Conservation (phyloP, 371 early-diverging fungal genomes). For the Sporodiniella umbellata region DNA sequence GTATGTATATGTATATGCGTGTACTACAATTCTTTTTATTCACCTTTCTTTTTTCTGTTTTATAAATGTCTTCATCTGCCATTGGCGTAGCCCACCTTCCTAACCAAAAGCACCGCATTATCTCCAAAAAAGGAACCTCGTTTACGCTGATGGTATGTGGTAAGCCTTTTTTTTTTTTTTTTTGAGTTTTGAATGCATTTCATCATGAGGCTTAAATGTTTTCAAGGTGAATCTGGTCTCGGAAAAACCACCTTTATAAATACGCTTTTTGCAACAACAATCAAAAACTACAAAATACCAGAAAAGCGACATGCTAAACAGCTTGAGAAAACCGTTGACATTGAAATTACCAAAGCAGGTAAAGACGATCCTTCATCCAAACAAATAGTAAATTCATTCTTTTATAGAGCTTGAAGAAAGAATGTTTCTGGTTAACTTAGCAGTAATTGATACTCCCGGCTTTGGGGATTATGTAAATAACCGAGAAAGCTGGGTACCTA, state of each 20-base stretch:
- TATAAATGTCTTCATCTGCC: constrained; percentile 52
- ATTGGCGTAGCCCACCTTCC: constrained; percentile 98
- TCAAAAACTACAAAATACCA: constrained; percentile 64
- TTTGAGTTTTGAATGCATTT: not conserved
- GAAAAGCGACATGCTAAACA: constrained; percentile 51
- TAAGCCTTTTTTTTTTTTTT: constrained; percentile 28
- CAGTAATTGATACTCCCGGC: constrained; percentile 88
- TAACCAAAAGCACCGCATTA: constrained; percentile 95
- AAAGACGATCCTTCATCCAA: constrained; percentile 4
- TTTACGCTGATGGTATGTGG: constrained; percentile 97
- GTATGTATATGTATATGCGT: no score
- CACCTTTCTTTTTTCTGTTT: not conserved
- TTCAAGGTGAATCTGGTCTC: constrained; percentile 51
- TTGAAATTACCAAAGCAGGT: constrained; percentile 77
- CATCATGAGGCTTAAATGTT: not conserved
- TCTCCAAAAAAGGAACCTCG: constrained; percentile 85
- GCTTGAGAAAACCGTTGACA: constrained; percentile 72
- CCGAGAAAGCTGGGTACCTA: constrained; percentile 67
- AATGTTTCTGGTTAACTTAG: constrained; percentile 89
- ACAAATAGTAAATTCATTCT: not conserved
- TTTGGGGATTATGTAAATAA: constrained; percentile 86
- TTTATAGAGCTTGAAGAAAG: constrained; percentile 90
- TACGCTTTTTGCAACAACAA: constrained; percentile 71
- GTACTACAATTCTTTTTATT: not conserved
- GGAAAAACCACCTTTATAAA: constrained; percentile 89